A percentile compares a stretch with the other conserved stretches of the same genome.
Conservation (phyloP, 331 rosid genomes). For the Acacia pycnantha region DNA sequence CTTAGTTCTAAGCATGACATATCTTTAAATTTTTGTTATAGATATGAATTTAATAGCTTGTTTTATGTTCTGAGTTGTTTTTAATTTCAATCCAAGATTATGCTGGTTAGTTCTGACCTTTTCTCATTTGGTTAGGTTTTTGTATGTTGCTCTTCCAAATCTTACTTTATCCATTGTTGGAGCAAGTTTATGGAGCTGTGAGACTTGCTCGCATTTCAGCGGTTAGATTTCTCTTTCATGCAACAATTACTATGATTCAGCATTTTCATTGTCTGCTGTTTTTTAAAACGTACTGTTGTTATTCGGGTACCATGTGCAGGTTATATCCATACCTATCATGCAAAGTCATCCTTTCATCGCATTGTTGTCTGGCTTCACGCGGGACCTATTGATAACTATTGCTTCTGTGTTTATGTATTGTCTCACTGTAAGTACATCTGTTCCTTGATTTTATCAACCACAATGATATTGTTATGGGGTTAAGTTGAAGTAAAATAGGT, state of each 20-base stretch:
- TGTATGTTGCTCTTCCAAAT: background rate
- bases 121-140: background rate
- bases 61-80: background rate
- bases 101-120: background rate
- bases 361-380: background rate
- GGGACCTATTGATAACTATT: background rate
- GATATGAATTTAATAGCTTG: background rate
- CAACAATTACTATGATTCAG: background rate
- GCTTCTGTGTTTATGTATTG: background rate
- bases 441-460: background rate
- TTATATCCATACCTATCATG: background rate
- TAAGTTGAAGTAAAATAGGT: background rate
- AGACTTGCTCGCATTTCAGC: background rate
- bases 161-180: background rate
- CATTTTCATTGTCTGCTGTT: background rate
- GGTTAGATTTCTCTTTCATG: background rate
- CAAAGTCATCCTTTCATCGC: background rate
- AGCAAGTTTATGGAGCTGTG: background rate
- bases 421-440: background rate
- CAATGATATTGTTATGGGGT: no score
- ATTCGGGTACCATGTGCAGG: background rate
- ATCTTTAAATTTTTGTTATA: background rate
- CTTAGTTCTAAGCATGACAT: background rate
- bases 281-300: background rate
- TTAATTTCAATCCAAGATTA: background rate